These are phyloP conservation scores for Fraxinus velutina DNA, from an alignment of 305 asterid genomes.

Conservation along the genomic window DNA sequence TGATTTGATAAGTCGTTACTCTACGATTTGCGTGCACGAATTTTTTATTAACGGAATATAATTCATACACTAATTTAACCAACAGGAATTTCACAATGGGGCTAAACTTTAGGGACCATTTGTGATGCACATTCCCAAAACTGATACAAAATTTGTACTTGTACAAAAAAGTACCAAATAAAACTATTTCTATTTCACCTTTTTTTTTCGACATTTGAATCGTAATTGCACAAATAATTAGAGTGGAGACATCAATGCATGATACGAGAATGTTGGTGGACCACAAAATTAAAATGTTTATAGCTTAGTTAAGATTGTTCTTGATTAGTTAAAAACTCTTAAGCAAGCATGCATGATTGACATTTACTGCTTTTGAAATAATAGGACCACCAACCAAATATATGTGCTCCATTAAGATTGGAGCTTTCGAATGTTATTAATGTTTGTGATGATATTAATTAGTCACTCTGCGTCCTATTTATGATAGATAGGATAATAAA, in stretches of 20 bases:
- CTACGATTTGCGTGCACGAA: too few species aligned
- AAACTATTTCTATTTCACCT: background rate
- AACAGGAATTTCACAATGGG: background rate
- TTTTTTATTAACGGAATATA: too few species aligned
- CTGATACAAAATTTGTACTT: background rate
- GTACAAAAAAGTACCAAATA: background rate
- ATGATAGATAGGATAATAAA: too few species aligned
- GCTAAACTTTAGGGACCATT: background rate
- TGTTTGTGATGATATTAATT: background rate
- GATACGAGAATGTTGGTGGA: slow-evolving; percentile 37
- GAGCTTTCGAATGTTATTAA: background rate
- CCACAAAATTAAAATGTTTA: slow-evolving; percentile 32
- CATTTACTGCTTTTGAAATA: slow-evolving; percentile 15
- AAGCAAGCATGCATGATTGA: background rate
- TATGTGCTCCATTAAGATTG: slow-evolving; percentile 40
- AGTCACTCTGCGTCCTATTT: background rate
- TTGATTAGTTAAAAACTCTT: slow-evolving; percentile 2
- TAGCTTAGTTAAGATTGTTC: background rate
- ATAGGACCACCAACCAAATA: slow-evolving; percentile 37
- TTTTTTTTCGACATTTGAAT: background rate
- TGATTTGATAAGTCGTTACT: too few species aligned
- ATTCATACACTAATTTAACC: too few species aligned
- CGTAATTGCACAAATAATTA: background rate
- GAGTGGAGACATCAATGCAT: background rate
- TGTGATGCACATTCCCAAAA: background rate